Percentiles rank a stretch among this genome's conserved stretches.
Evolutionary conservation across 1,139 yeast species (phyloP).

Genomic region (Pichia kudriavzevii): DNA sequence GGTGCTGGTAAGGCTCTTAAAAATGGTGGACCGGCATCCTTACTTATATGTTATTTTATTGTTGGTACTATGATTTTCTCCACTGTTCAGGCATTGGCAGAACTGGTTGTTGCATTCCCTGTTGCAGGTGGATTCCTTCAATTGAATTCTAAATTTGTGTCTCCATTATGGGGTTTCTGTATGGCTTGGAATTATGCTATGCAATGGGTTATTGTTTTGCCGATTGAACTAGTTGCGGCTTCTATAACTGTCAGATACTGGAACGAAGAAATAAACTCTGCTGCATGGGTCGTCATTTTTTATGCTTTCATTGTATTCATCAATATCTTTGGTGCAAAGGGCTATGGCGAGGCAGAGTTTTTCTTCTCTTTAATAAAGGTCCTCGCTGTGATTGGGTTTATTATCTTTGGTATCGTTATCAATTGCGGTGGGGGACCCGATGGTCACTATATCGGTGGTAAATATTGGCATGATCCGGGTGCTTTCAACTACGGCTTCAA

Average conservation of each 20-base stretch:
- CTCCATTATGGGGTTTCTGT: slow-evolving; percentile 68
- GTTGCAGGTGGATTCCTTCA: slow-evolving; percentile 60
- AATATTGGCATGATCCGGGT: slow-evolving; percentile 53
- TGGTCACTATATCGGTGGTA: slow-evolving; percentile 50
- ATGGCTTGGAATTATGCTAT: slow-evolving; percentile 60
- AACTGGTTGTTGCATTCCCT: slow-evolving; percentile 55
- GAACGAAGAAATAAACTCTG: slow-evolving; percentile 48
- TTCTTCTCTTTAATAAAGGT: slow-evolving; percentile 50
- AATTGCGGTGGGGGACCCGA: slow-evolving; percentile 59
- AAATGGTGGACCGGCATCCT: slow-evolving; percentile 59
- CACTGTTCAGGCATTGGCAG: slow-evolving; percentile 62
- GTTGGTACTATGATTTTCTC: slow-evolving; percentile 45
- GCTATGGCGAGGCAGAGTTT: slow-evolving; percentile 60
- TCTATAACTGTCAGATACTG: slow-evolving; percentile 58
- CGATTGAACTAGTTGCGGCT: slow-evolving; percentile 62
- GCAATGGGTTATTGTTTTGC: slow-evolving; percentile 58
- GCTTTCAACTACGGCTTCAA: slow-evolving; percentile 53
- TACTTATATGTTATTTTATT: slow-evolving; percentile 43
- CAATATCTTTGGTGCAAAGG: slow-evolving; percentile 50
- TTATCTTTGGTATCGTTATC: slow-evolving; percentile 56
- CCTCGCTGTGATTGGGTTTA: slow-evolving; percentile 53
- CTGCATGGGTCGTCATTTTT: slow-evolving; percentile 57
- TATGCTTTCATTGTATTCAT: slow-evolving; percentile 47
- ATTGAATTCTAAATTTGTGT: slow-evolving; percentile 53
- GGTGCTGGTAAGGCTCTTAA: slow-evolving; percentile 55